Conservation (phyloP, 169 alveolate genomes). For the Eimeria necatrix region DNA sequence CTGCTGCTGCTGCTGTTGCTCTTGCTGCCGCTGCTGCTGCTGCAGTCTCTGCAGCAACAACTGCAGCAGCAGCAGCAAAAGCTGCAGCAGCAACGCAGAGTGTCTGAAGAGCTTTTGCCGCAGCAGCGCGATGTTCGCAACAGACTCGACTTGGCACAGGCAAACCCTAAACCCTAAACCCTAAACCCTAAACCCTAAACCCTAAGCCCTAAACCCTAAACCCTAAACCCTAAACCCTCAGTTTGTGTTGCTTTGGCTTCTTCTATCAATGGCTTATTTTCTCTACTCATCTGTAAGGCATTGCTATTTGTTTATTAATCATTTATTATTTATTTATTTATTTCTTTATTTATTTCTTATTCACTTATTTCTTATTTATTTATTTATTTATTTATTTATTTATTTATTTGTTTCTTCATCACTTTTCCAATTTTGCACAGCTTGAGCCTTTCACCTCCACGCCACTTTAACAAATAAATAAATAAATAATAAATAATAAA, state of each 20-base stretch:
- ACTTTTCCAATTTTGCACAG: no score
- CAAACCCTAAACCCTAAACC: neutral
- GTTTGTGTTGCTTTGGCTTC: neutral
- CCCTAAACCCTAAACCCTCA: neutral
- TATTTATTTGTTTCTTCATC: no score
- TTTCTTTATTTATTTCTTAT: neutral
- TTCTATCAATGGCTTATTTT: neutral
- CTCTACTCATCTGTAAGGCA: neutral
- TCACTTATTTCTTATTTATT: neutral
- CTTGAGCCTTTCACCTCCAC: no score
- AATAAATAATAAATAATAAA: no score
- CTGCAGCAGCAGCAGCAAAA: constrained; percentile 36
- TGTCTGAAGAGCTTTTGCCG: neutral
- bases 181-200: constrained; percentile 24
- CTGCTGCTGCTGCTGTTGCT: neutral
- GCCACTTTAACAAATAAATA: no score
- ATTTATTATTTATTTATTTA: no score
- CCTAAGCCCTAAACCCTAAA: constrained; percentile 28
- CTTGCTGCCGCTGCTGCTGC: constrained; percentile 13
- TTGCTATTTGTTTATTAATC: neutral
- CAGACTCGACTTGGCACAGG: constrained; percentile 41
- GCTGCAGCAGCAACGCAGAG: constrained; percentile 17
- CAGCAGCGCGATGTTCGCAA: constrained; percentile 7
- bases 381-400: no score
- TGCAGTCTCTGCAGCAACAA: neutral